A percentile compares a stretch with the other conserved stretches of the same genome.
phyloP scores from a whole-genome alignment of 768 basidiomycete species.

The Panellus pusillus region DNA sequence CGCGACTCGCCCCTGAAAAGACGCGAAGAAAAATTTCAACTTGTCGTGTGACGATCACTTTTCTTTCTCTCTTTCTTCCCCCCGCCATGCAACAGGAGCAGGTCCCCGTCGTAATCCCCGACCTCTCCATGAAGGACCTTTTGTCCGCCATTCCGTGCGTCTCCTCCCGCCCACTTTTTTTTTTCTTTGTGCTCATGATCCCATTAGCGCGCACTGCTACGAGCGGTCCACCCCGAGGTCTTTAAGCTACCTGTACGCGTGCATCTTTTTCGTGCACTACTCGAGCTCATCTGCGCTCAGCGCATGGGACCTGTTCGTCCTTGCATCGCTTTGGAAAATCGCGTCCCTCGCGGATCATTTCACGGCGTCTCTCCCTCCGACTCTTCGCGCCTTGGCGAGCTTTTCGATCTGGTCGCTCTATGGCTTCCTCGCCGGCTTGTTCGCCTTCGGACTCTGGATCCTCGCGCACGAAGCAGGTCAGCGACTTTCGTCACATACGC shows the following conservation, averaged over 20 bases:
- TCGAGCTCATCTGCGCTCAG: conserved; percentile 38
- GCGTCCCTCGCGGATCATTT: conserved; percentile 63
- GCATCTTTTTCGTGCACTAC: neutral
- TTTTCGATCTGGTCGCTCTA: conserved; percentile 80
- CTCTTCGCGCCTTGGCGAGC: conserved; percentile 58
- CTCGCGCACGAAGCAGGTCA: conserved; percentile 21
- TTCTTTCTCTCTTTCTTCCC: conserved; percentile 2
- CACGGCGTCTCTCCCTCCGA: conserved; percentile 58
- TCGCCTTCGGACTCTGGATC: conserved; percentile 84
- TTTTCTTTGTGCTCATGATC: neutral
- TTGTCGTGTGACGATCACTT: too few relatives aligned
- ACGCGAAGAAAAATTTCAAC: too few relatives aligned
- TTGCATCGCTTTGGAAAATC: conserved; percentile 67
- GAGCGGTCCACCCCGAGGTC: conserved; percentile 84
- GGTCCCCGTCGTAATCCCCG: conserved; percentile 66
- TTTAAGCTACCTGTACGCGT: conserved; percentile 68
- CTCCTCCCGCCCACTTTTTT: neutral
- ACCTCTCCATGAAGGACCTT: conserved; percentile 86
- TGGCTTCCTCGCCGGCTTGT: conserved; percentile 78
- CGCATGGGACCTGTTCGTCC: conserved; percentile 72
- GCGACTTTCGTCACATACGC: neutral
- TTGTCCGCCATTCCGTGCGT: conserved; percentile 83
- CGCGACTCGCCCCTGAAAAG: too few relatives aligned
- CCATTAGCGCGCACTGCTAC: conserved; percentile 84
- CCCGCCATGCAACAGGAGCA: conserved; percentile 40